phyloP scores from a whole-genome alignment of 768 basidiomycete species.

The Leucosporidium yakuticum region DNA sequence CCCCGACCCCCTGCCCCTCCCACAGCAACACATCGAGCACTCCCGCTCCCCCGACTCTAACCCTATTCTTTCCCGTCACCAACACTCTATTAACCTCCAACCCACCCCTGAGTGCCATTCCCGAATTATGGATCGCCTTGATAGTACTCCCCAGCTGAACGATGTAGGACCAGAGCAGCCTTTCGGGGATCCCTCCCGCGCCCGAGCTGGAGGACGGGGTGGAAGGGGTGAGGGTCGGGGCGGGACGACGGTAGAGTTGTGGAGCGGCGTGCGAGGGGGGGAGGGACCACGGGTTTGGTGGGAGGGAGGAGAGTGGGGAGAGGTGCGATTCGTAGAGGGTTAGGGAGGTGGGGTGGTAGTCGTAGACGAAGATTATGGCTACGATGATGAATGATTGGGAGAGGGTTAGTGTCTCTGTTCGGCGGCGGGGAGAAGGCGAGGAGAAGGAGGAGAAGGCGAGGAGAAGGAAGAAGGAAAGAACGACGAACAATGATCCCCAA shows the following conservation, averaged over 20 bases:
- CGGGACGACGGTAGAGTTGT: conserved; percentile 65
- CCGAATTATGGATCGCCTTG: conserved; percentile 73
- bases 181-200: conserved; percentile 57
- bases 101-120: conserved; percentile 64
- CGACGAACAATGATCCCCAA: conserved; percentile 79
- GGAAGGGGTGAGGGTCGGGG: conserved; percentile 50
- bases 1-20: conserved; percentile 57
- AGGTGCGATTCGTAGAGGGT: conserved; percentile 74
- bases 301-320: conserved; percentile 43
- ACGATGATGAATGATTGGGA: no score
- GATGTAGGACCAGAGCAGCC: conserved; percentile 84
- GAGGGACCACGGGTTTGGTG: conserved; percentile 34
- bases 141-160: conserved; percentile 64
- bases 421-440: background rate
- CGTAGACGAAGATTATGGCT: conserved; percentile 89
- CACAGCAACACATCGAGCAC: conserved; percentile 77
- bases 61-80: conserved; percentile 79
- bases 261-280: background rate
- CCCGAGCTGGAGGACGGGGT: conserved; percentile 52
- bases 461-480: no score
- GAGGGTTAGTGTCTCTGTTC: background rate
- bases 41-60: conserved; percentile 81
- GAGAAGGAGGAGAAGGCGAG: no score
- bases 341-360: conserved; percentile 75
- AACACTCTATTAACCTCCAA: conserved; percentile 82